Conservation (phyloP, 1,139 yeast genomes). For the Taphrina populina region DNA sequence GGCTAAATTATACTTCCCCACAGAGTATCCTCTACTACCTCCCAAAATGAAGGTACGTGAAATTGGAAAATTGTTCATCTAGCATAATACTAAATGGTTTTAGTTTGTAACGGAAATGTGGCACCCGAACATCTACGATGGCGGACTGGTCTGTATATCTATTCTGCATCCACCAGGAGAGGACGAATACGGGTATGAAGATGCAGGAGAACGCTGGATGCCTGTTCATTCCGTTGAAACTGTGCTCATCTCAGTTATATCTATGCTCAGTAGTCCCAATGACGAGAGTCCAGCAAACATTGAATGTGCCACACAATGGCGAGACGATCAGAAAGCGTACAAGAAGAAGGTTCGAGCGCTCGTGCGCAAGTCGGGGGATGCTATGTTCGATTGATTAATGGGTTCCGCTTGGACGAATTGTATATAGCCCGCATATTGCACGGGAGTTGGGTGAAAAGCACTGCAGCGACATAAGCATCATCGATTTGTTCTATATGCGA, state of each 20-base stretch:
- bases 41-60: constrained; percentile 39
- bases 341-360: constrained; percentile 40
- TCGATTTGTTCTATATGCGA: no score
- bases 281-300: constrained; percentile 41
- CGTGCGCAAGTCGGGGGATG: constrained; percentile 41
- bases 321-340: constrained; percentile 40
- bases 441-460: no score
- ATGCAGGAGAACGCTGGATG: constrained; percentile 42
- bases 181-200: constrained; percentile 41
- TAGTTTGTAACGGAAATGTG: constrained; percentile 41
- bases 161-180: constrained; percentile 42
- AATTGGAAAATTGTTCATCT: no score
- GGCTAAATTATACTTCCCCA: constrained; percentile 40
- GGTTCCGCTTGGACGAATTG: no score
- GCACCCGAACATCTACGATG: constrained; percentile 41
- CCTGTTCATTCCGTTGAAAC: constrained; percentile 42
- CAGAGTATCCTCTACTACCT: constrained; percentile 40
- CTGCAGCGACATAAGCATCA: no score
- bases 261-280: constrained; percentile 41
- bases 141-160: constrained; percentile 41
- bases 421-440: no score
- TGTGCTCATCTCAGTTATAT: constrained; percentile 40
- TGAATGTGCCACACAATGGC: constrained; percentile 41
- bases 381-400: constrained; percentile 30
- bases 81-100: background rate